Base-by-base conservation (phyloP, 495 filamentous ascomycete species). In the Talaromyces ruber region DNA sequence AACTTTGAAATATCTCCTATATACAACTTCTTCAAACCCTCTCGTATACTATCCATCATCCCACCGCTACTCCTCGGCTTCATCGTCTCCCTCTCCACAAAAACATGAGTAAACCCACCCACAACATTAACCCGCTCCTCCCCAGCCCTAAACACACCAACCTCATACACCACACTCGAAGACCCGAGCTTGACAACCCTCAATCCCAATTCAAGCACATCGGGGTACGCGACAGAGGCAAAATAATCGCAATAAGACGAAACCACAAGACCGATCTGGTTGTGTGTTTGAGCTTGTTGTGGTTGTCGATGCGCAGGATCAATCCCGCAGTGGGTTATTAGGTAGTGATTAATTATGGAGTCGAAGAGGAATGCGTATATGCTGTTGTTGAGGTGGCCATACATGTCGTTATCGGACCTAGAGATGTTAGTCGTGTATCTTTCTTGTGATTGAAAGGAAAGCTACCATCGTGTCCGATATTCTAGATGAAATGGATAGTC, bases 401-500 rank as follows among this genome's bases (percentile, higher is more conserved):
- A 98, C 89, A 96, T 94, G 76, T 97, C 93, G 68, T 97, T 97
- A 73, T 98, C 94, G 68, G 81, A 86, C 90, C 90, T 93, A 63
- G 59, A 6, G 30, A 51, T 30, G n/a, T 52, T 18, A 24, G 39
- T 50, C 58, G n/a, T 26, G 25, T 30, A 32, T 8, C 28, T n/a
- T 22, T 26, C 6, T 30, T 2, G 14, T 53, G 26, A 30, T 8
- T 14, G 29, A 25, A 45, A 14, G 14, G 54, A 5, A n/a, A 30
- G 1, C 24, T 76, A 92, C 93, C 93, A 98, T 86, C 93, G 78
- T 61, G 92, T 96, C 61, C 92, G 80, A 73, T 95, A 96, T 51
- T 91, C 87, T 21, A 92, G 82, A 59, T 88, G 80, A 72, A 88
- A 96, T 45, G 79, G 74, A 72, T 97, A 98, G 71, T 96, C 89